phyloP scores from a whole-genome alignment of 257 asterid genomes.

The Jasminum sambac region DNA sequence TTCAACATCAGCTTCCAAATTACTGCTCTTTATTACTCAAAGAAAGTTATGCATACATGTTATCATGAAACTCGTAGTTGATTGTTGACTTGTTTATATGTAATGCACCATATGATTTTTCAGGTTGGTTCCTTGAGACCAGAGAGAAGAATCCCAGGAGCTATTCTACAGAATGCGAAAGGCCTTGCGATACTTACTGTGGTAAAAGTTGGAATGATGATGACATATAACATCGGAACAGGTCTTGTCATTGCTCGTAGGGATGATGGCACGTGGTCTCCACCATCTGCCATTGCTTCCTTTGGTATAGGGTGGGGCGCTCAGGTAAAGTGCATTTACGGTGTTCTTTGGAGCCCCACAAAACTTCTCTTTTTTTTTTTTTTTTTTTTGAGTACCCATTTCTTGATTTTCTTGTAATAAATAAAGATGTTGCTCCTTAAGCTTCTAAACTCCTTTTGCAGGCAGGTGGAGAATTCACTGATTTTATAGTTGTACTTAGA shows the following conservation, averaged over 20 bases:
- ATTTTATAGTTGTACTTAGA: conserved; percentile 80
- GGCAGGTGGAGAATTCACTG: conserved; percentile 99
- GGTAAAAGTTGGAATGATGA: conserved; percentile 88
- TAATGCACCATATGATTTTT: conserved; percentile 20
- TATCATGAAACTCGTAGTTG: not conserved
- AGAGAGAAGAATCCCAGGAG: conserved; percentile 87
- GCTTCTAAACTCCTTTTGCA: conserved; percentile 31
- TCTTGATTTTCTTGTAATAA: not conserved
- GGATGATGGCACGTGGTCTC: conserved; percentile 98
- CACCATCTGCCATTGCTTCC: conserved; percentile 94
- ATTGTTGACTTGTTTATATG: conserved; percentile 13
- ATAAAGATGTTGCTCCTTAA: not conserved
- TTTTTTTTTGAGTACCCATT: not conserved
- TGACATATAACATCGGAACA: conserved; percentile 90
- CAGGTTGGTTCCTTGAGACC: conserved; percentile 75
- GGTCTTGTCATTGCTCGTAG: conserved; percentile 88
- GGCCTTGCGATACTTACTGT: conserved; percentile 95
- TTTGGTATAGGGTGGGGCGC: conserved; percentile 99
- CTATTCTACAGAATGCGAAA: conserved; percentile 81
- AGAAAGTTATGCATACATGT: not conserved
- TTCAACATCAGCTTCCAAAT: no score
- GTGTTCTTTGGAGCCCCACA: not conserved
- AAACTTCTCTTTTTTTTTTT: no score
- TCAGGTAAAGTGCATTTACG: conserved; percentile 56
- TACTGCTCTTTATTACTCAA: no score